These are phyloP conservation scores for Dactylellina drechsleri DNA, from an alignment of 2,329 filamentous ascomycete species.

Conservation along the genomic window DNA sequence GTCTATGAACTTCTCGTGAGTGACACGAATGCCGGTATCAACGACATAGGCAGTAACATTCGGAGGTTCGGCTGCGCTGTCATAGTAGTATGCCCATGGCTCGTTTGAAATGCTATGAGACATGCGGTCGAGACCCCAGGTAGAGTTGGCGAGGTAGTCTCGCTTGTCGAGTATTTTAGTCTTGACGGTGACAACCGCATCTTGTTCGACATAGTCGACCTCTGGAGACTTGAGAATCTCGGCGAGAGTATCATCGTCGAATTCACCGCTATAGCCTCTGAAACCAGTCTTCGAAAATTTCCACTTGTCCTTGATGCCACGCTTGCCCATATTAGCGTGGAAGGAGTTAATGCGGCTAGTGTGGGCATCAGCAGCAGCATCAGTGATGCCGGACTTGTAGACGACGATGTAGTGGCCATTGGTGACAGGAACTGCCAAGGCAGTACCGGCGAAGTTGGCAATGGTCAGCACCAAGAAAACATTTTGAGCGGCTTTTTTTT, in stretches of 20 bases:
- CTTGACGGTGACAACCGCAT: conserved; percentile 50
- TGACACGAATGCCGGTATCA: conserved; percentile 63
- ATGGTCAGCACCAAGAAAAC: conserved; percentile 9
- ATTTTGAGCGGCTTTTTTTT: background rate
- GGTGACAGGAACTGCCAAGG: background rate
- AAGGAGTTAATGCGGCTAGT: conserved; percentile 22
- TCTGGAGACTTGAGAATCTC: conserved; percentile 48
- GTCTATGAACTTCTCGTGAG: conserved; percentile 37
- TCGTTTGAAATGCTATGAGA: conserved; percentile 55
- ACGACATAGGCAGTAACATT: conserved; percentile 65
- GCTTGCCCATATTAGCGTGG: conserved; percentile 34
- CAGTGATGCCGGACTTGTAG: conserved; percentile 46
- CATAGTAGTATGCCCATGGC: conserved; percentile 58
- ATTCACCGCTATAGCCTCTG: conserved; percentile 48
- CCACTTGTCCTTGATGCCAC: conserved; percentile 34
- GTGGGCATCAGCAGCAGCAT: conserved; percentile 47
- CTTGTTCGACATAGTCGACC: conserved; percentile 56
- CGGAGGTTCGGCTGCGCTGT: conserved; percentile 59
- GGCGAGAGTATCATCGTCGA: conserved; percentile 48
- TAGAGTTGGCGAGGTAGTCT: conserved; percentile 14
- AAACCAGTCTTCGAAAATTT: conserved; percentile 31
- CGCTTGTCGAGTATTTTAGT: background rate
- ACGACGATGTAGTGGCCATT: conserved; percentile 56
- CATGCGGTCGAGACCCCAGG: conserved; percentile 59
- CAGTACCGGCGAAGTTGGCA: conserved; percentile 1